Percentiles rank a stretch among this genome's conserved stretches.
phyloP scores from a whole-genome alignment of 352 stramenopile genomes.

The Globisporangium viniferum region DNA sequence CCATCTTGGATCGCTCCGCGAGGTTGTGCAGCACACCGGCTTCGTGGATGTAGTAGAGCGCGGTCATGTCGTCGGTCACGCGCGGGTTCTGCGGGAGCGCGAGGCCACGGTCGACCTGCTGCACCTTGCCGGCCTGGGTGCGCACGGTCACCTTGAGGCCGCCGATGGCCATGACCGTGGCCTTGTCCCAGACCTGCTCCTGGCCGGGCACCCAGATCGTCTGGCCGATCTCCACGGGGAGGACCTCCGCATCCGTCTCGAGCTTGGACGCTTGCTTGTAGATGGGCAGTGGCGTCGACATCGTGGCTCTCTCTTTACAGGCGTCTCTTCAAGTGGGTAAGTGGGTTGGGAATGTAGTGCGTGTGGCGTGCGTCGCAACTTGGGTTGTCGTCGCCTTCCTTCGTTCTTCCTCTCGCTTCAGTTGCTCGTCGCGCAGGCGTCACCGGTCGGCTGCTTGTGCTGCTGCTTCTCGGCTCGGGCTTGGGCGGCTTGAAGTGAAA shows the following conservation, averaged over 20 bases:
- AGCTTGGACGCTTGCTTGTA: conserved; percentile 66
- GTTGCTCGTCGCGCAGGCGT: not conserved
- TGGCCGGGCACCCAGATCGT: conserved; percentile 72
- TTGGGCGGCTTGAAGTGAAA: conserved; percentile 39
- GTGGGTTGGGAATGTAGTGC: not conserved
- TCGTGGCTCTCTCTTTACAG: conserved; percentile 17
- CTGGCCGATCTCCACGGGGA: conserved; percentile 72
- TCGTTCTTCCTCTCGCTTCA: conserved; percentile 4
- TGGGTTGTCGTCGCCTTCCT: not conserved
- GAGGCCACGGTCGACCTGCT: conserved; percentile 78
- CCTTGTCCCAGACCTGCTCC: conserved; percentile 78
- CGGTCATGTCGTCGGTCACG: conserved; percentile 91
- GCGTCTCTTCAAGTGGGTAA: not conserved
- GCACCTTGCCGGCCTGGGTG: conserved; percentile 79
- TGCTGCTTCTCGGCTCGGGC: not conserved
- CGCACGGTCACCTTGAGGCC: conserved; percentile 85
- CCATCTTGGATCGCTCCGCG: conserved; percentile 86
- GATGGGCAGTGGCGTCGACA: conserved; percentile 69
- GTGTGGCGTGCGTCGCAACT: conserved; percentile 7
- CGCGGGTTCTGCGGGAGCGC: conserved; percentile 77
- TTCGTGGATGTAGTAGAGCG: conserved; percentile 95
- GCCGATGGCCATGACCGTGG: conserved; percentile 80
- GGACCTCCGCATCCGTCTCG: conserved; percentile 58
- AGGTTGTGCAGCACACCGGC: conserved; percentile 95
- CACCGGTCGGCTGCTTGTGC: conserved; percentile 7